Evolutionary conservation across 371 early-diverging fungal species (phyloP), one percentile per base, ranked within the genome.

Genomic region (Rhizopus stolonifer): DNA sequence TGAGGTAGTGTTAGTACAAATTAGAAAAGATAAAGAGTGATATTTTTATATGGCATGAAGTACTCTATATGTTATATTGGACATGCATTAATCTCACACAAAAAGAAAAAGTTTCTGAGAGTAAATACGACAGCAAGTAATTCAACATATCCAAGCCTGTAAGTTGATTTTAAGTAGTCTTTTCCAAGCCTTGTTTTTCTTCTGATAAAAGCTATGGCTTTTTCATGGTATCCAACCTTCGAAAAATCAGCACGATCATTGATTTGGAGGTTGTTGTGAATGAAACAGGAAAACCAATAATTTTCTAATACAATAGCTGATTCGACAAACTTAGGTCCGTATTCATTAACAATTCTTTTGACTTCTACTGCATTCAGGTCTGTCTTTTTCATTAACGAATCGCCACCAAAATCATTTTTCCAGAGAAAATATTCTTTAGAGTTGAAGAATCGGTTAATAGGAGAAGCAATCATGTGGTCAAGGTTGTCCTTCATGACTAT

Each of bases 361-460:
- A 43, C 52, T 52, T 52, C 43, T 22, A 31, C 32, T 43, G 43
- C 11, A 43, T 43, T n/a, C 52, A 52, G 29, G 52, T 43, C 43
- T 32, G 43, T 43, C 22, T 43, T 43, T 22, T 29, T 46, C 47
- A 54, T 46, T 46, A 54, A 26, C 38, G 29, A 25, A 54, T 54
- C 31, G 29, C 29, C 21, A 29, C 39, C 23, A 46, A 54, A 46
- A 29, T 46, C 31, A 21, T 46, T 29, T 25, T 54, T 46, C 46
- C 46, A 54, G 21, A 38, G 19, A 14, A 2, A 39, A 38, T 54
- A 46, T 46, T 18, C 46, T 46, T 54, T 46, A 14, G 26, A 18
- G 29, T 54, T 39, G 39, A 54, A 46, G 36, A 53, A 46, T 34
- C 54, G 36, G 25, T 32, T 53, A 38, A 53, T 46, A 46, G 45